Percentiles rank a stretch among this genome's conserved stretches.
phyloP scores from a whole-genome alignment of 192 early-diverging fungal genomes.

The Backusella luteola region DNA sequence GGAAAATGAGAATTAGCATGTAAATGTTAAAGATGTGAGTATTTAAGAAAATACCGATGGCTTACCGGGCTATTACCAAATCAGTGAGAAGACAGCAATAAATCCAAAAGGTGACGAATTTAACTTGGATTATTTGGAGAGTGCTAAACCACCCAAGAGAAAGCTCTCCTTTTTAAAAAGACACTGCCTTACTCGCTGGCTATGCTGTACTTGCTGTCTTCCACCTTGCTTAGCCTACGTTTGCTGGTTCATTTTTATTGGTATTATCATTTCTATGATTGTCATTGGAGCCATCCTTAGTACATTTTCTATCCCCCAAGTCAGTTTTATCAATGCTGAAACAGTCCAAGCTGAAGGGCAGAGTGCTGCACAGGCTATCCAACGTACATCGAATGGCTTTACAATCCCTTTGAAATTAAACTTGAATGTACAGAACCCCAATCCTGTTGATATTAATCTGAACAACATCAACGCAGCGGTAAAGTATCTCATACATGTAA shows the following conservation, averaged over 20 bases:
- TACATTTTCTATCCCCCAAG: slow-evolving; percentile 40
- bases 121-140: neutral
- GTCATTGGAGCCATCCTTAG: slow-evolving; percentile 35
- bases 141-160: neutral
- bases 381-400: slow-evolving; percentile 28
- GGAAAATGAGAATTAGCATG: neutral
- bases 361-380: neutral
- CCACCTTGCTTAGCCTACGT: slow-evolving; percentile 21
- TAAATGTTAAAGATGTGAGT: neutral
- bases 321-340: slow-evolving; percentile 32
- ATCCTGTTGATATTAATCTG: slow-evolving; percentile 39
- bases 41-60: neutral
- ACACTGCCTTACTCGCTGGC: slow-evolving; percentile 20
- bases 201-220: slow-evolving; percentile 37
- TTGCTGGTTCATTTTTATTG: slow-evolving; percentile 28
- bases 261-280: slow-evolving; percentile 39
- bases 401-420: slow-evolving; percentile 31
- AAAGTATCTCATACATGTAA: slow-evolving; percentile 20
- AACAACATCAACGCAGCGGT: slow-evolving; percentile 43
- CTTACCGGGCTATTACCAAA: neutral
- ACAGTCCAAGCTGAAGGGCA: neutral
- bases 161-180: slow-evolving; percentile 3
- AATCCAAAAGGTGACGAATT: neutral
- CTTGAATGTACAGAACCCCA: slow-evolving; percentile 41
- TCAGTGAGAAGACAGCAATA: neutral